Conservation (phyloP, 2,329 filamentous ascomycete species). For the Biscogniauxia sp. region DNA sequence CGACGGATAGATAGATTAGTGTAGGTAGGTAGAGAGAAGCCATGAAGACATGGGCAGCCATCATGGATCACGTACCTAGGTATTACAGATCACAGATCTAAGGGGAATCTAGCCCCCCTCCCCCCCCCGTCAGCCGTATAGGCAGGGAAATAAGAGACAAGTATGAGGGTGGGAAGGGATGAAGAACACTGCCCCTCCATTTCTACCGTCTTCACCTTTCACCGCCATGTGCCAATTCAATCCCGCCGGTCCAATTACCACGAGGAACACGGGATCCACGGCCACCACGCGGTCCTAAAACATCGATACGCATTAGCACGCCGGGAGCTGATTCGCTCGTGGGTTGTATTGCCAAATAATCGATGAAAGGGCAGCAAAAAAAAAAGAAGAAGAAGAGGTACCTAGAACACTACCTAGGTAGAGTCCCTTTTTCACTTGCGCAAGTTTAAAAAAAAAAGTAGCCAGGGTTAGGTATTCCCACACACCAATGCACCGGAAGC, state of each 20-base stretch:
- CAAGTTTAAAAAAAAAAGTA: background rate
- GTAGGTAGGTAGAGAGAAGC: background rate
- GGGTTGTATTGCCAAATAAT: conserved; percentile 7
- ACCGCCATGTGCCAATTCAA: conserved; percentile 30
- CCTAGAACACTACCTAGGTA: conserved; percentile 6
- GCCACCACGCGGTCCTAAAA: conserved; percentile 23
- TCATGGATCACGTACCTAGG: background rate
- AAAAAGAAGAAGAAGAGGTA: conserved; percentile 6
- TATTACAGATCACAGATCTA: background rate
- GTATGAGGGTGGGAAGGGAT: no score
- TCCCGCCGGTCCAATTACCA: conserved; percentile 13
- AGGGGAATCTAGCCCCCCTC: background rate
- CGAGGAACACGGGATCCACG: conserved; percentile 11
- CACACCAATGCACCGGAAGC: conserved; percentile 29
- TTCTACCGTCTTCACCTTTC: conserved; percentile 14
- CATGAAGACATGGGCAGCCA: background rate
- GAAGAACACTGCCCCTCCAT: background rate
- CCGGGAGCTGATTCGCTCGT: conserved; percentile 24
- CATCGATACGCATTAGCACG: conserved; percentile 27
- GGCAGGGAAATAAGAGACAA: background rate
- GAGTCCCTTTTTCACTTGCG: background rate
- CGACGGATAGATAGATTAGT: no score
- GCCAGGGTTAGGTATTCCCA: conserved; percentile 17
- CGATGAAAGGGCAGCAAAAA: conserved; percentile 13
- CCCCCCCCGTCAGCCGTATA: background rate